phyloP scores from a whole-genome alignment of 129 eudicot species.

The Saussurea involucrata region DNA sequence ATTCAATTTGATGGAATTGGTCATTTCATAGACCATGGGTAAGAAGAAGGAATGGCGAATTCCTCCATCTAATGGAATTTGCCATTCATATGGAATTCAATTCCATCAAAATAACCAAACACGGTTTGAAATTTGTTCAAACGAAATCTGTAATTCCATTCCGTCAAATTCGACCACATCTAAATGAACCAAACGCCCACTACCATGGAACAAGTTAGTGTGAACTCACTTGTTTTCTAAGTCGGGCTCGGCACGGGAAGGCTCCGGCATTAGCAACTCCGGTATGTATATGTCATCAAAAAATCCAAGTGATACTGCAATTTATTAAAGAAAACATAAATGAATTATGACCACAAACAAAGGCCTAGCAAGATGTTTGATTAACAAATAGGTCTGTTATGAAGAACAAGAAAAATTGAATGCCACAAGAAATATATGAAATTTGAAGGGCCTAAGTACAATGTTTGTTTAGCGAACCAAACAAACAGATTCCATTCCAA shows the following conservation, averaged over 20 bases:
- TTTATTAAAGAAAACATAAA: neutral
- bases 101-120: neutral
- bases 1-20: neutral
- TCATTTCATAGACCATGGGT: neutral
- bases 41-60: neutral
- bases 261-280: conserved; percentile 50
- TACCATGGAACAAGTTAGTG: neutral
- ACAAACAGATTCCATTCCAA: neutral
- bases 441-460: neutral
- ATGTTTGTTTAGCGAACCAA: neutral
- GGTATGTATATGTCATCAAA: conserved; percentile 93
- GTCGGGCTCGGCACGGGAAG: conserved; percentile 49
- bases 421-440: neutral
- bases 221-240: conserved; percentile 50
- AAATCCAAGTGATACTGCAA: conserved; percentile 92
- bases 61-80: neutral
- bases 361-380: no score
- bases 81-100: neutral
- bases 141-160: neutral
- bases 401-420: neutral
- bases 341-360: neutral
- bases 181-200: neutral
- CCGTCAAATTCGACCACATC: neutral
- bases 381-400: no score
- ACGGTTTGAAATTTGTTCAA: neutral